Base-by-base conservation (phyloP, 257 asterid species). In the Forsythia viridissima region DNA sequence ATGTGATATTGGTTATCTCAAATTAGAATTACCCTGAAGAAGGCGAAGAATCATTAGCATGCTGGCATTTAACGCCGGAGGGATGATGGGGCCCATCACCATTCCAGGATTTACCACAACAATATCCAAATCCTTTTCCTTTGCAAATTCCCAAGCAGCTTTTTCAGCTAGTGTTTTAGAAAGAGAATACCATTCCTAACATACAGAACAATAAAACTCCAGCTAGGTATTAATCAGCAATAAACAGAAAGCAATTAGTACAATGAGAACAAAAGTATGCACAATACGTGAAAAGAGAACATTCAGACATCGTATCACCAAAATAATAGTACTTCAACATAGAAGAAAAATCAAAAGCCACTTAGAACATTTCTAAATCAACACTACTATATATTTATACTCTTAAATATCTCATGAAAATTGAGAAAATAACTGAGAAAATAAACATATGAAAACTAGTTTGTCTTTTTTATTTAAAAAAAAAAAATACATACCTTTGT, bases 91-190 rank as follows among this genome's bases (percentile, higher is more conserved):
- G 21, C 98, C 98, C 91, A 94, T 85, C 51, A 88, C 97, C 0
- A 92, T 85, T 77, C 96, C 97, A 10, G 97, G 98, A 84, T 92
- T 90, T 83, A 94, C 92, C 84, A 92, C 97, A 20, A 92, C 98
- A 69, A 94, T 70, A 85, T 91, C 92, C 84, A 92, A 70, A 80
- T 82, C 87, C 12, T 90, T 91, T 82, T 84, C 96, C 89, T 88
- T 82, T 0, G 98, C 90, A 85, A 94, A 91, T 78, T 92, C 85
- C 98, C 98, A 94, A n/a, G 97, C 95, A 83, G 97, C 97, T 81
- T 92, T 91, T 73, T 94, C 98, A 74, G 98, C 97, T 46, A 88
- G 86, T 43, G 88, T 87, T 84, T 94, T 94, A 9, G 98, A 94
- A 57, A 92, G 89, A 5, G 97, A 86, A 88, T 94, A 94, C 98